Percentiles rank a stretch among this genome's conserved stretches.
These are phyloP conservation scores for Fusarium nisikadoi DNA, from an alignment of 2,329 filamentous ascomycete species.

Conservation along the genomic window DNA sequence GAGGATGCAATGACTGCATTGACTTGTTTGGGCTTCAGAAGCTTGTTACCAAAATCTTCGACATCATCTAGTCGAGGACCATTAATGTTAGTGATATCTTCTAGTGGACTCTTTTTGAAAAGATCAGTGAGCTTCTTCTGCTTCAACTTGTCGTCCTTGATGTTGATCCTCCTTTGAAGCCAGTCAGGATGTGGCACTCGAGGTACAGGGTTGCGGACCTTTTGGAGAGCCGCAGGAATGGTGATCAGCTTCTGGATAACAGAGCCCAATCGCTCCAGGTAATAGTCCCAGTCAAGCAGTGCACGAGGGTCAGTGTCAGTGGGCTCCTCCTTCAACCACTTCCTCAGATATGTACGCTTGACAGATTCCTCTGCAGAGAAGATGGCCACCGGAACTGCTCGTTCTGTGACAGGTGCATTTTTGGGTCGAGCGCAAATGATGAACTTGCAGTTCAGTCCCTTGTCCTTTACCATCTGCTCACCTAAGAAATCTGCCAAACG, in stretches of 20 bases:
- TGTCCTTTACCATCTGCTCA: conserved; percentile 99
- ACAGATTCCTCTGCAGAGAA: conserved; percentile 92
- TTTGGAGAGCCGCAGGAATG: conserved; percentile 95
- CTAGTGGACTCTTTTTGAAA: conserved; percentile 72
- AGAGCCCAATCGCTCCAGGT: conserved; percentile 92
- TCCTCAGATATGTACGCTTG: conserved; percentile 89
- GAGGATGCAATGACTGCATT: conserved; percentile 66
- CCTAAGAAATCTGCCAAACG: conserved; percentile 95
- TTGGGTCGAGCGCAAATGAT: conserved; percentile 92
- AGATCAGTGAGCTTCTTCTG: conserved; percentile 98
- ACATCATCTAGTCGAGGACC: conserved; percentile 71
- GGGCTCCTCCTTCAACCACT: conserved; percentile 96
- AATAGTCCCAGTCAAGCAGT: conserved; percentile 97
- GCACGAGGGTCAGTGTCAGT: conserved; percentile 88
- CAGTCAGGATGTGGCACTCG: conserved; percentile 95
- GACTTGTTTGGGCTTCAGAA: conserved; percentile 72
- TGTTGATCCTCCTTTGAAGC: conserved; percentile 91
- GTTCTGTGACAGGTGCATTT: conserved; percentile 91
- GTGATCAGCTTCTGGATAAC: conserved; percentile 99
- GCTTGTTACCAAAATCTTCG: conserved; percentile 81
- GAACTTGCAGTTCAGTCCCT: conserved; percentile 99
- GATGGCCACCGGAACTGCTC: conserved; percentile 94
- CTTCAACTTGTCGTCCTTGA: conserved; percentile 97
- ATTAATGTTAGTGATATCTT: conserved; percentile 76
- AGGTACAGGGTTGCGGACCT: conserved; percentile 92